A percentile compares a stretch with the other conserved stretches of the same genome.
Conservation (phyloP, 371 early-diverging fungal species). For the Mortierella sp. region DNA sequence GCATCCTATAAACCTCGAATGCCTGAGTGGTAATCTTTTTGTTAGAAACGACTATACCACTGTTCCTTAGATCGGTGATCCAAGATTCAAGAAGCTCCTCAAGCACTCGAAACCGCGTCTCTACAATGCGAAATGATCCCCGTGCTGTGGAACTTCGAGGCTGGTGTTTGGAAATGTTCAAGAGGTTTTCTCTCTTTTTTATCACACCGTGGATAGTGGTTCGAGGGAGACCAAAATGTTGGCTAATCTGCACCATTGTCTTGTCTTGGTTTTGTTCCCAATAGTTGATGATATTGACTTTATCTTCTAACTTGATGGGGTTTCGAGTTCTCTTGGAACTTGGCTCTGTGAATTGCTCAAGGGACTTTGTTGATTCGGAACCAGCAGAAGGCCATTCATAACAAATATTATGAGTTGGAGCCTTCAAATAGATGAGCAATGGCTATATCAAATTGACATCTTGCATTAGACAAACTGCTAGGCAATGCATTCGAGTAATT, state of each 20-base stretch:
- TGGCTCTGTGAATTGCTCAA: no score
- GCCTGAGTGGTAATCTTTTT: constrained; percentile 13
- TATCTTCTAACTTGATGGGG: not conserved
- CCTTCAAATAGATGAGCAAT: not conserved
- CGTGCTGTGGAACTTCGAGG: not conserved
- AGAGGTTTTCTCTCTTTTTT: not conserved
- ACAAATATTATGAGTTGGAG: not conserved
- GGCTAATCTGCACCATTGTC: not conserved
- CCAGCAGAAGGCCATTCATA: no score
- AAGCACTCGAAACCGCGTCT: constrained; percentile 1
- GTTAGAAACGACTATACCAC: not conserved
- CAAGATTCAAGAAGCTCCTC: constrained; percentile 10
- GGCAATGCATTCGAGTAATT: not conserved
- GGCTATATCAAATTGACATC: not conserved
- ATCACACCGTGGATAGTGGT: constrained; percentile 2
- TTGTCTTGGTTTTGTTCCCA: not conserved
- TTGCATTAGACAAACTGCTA: not conserved
- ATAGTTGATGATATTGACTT: not conserved
- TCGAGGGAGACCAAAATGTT: not conserved
- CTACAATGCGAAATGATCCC: not conserved
- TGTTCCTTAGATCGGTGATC: not conserved
- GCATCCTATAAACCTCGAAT: constrained; percentile 7
- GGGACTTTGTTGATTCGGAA: no score
- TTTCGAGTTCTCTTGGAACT: constrained; percentile 1
- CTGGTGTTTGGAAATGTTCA: not conserved